Percentiles rank a stretch among this genome's conserved stretches.
Conservation (phyloP, 2,329 filamentous ascomycete species). For the Aspergillus fumigatus region DNA sequence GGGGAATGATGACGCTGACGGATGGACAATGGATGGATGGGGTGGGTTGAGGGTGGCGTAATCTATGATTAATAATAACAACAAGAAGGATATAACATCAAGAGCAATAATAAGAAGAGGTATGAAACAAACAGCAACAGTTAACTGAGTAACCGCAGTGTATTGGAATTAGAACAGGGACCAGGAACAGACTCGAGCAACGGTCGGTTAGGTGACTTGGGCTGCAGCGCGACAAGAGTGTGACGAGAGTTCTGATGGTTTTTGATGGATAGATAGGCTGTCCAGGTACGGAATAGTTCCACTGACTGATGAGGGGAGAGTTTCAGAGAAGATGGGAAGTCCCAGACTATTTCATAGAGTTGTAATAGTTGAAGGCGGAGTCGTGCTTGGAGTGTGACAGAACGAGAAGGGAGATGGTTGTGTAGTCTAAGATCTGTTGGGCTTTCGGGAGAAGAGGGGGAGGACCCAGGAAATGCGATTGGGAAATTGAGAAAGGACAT, state of each 20-base stretch:
- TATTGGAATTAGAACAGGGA: not conserved
- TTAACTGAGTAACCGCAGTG: not conserved
- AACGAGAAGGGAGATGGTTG: slow-evolving; percentile 6
- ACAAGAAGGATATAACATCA: not conserved
- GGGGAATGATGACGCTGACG: not conserved
- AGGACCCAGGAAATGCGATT: slow-evolving; percentile 5
- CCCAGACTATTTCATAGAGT: too few species aligned
- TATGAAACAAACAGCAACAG: not conserved
- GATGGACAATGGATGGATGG: not conserved
- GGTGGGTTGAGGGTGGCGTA: slow-evolving; percentile 15
- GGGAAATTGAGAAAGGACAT: slow-evolving; percentile 1
- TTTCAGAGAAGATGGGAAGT: too few species aligned
- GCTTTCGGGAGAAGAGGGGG: not conserved
- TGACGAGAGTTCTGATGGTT: not conserved
- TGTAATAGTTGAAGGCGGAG: too few species aligned
- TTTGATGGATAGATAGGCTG: not conserved
- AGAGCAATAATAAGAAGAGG: slow-evolving; percentile 1
- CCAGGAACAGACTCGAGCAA: slow-evolving; percentile 7
- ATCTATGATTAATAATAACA: slow-evolving; percentile 18
- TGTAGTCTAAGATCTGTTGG: slow-evolving; percentile 1
- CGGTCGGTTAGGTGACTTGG: not conserved
- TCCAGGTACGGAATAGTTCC: not conserved
- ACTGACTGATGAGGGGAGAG: not conserved
- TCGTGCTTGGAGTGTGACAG: not conserved
- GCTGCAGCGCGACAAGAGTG: not conserved